Conservation (phyloP, 768 basidiomycete genomes). For the Crepidotus variabilis region DNA sequence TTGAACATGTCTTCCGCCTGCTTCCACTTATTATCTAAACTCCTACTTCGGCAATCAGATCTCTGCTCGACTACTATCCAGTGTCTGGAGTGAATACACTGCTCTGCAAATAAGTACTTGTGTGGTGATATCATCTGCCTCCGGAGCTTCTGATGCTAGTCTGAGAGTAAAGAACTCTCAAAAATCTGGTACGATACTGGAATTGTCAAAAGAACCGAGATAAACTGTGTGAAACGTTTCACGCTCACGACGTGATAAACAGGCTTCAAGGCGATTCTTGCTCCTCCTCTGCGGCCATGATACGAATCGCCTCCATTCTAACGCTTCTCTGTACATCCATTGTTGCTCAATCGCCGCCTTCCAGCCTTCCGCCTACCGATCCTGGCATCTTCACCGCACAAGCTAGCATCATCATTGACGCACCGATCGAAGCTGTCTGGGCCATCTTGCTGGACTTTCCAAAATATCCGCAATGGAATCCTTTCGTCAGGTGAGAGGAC, state of each 20-base stretch:
- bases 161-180: too few species aligned
- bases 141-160: too few species aligned
- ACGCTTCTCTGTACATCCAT: conserved; percentile 2
- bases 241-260: too few species aligned
- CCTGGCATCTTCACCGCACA: conserved; percentile 32
- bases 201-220: too few species aligned
- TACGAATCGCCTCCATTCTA: conserved; percentile 2
- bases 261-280: too few species aligned
- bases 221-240: too few species aligned
- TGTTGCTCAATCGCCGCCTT: conserved; percentile 7
- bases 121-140: too few species aligned
- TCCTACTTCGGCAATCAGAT: too few species aligned
- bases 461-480: conserved; percentile 49
- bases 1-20: background rate
- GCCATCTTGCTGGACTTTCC: conserved; percentile 45
- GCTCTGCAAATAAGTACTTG: too few species aligned
- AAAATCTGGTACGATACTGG: too few species aligned
- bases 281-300: background rate
- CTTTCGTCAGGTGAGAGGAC: conserved; percentile 21
- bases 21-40: background rate
- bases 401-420: conserved; percentile 40
- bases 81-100: too few species aligned
- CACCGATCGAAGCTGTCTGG: conserved; percentile 50
- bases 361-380: conserved; percentile 20
- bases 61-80: too few species aligned